Conservation (phyloP, 257 asterid species). For the Gardenia jasminoides region DNA sequence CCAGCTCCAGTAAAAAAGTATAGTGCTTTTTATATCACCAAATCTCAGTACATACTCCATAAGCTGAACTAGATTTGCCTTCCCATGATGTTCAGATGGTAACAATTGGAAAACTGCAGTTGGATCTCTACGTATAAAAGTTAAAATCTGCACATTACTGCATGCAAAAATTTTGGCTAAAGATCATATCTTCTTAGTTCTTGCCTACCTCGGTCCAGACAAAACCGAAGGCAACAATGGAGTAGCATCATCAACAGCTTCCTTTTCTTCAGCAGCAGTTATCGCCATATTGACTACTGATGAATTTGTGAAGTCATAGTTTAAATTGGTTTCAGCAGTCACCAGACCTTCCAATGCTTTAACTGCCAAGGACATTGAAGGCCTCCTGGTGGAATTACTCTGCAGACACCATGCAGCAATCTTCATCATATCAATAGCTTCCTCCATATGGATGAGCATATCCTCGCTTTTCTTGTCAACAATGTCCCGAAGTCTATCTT, state of each 20-base stretch:
- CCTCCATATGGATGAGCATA: slow-evolving; percentile 14
- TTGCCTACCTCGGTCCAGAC: slow-evolving; percentile 24
- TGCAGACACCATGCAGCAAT: slow-evolving; percentile 31
- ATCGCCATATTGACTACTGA: background rate
- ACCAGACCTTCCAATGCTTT: slow-evolving; percentile 28
- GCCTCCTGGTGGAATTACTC: slow-evolving; percentile 21
- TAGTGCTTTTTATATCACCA: too few species aligned
- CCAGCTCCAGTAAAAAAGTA: too few species aligned
- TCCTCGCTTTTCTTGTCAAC: slow-evolving; percentile 22
- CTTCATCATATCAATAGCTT: slow-evolving; percentile 22
- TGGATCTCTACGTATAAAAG: too few species aligned
- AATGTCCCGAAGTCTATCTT: slow-evolving; percentile 12
- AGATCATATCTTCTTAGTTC: background rate
- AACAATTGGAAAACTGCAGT: too few species aligned
- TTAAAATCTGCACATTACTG: too few species aligned
- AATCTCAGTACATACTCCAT: too few species aligned
- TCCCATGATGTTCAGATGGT: too few species aligned
- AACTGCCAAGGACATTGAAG: slow-evolving; percentile 30
- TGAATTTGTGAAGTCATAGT: slow-evolving; percentile 14
- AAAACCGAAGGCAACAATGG: slow-evolving; percentile 22
- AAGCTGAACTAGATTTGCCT: too few species aligned
- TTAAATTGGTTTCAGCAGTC: slow-evolving; percentile 15
- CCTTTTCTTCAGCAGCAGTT: background rate
- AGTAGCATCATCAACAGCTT: background rate
- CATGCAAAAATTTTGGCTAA: background rate